Base-by-base conservation (phyloP, 1,284 basidiomycete species). In the Apiotrichum brassicae region DNA sequence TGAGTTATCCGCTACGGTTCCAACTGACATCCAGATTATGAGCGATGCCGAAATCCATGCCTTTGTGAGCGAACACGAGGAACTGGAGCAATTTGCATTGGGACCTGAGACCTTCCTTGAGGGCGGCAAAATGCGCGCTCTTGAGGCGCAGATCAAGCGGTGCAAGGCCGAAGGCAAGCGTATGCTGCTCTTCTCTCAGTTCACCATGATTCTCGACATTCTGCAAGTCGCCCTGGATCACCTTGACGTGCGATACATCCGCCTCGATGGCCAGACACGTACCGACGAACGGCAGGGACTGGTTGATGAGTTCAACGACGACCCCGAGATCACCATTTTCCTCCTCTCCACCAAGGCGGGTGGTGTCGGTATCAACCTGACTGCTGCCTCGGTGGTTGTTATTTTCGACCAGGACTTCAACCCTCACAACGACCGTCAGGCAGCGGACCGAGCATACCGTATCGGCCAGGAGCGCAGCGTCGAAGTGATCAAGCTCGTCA, bases 381-480 rank as follows among this genome's bases (percentile, higher is more conserved):
- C 87, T 1, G 89, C 91, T 2, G 92, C 92, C 1, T 90, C 86
- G 35, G 89, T 92, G 26, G 92, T 95, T 25, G 86, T 94, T 69
- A 87, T 92, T 78, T 97, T 94, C 68, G 95, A 99, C 69, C 93
- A 97, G 70, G 95, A 98, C 70, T 97, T 94, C 72, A 97, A 95
- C 71, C 87, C 79, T 26, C 79, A 81, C 62, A 80, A 81, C 59
- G 94, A 97, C 75, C 82, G 86, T 55, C 94, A 98, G 75, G 95
- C 95, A 0, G 91, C 94, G 49, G 95, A 99, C 70, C 84, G 95
- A 32, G 92, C 92, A 24, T 98, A 97, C 70, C 86, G 95, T n/a
- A 97, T 99, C 60, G 72, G 71, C 33, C 71, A 72, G 60, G 71
- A 72, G 38, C 63, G 66, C 44, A 60, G 64, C 46, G 71, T 72